Evolutionary conservation across 352 stramenopile genomes (phyloP).

Genomic region (Phytopythium aichiense): DNA sequence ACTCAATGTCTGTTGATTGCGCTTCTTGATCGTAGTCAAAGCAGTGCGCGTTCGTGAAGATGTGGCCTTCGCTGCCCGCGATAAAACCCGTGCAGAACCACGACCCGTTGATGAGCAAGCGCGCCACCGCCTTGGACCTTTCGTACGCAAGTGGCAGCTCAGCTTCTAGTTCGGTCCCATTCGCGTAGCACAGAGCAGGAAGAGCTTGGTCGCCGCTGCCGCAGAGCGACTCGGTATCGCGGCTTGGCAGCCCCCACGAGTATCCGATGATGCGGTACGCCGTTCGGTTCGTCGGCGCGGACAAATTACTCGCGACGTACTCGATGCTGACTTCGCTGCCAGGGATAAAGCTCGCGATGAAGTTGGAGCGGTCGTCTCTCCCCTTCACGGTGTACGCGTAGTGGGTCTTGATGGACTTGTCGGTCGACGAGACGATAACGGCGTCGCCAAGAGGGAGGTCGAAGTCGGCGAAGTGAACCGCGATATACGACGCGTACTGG

Average conservation of each 20-base stretch:
- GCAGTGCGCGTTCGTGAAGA: conserved; percentile 77
- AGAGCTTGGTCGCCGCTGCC: conserved; percentile 41
- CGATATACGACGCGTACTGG: conserved; percentile 47
- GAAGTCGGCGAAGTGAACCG: conserved; percentile 48
- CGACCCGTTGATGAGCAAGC: conserved; percentile 52
- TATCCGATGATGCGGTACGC: conserved; percentile 41
- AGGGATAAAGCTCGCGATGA: conserved; percentile 42
- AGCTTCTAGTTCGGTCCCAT: conserved; percentile 15
- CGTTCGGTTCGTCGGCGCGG: not conserved
- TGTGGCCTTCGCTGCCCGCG: conserved; percentile 45
- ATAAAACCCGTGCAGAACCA: conserved; percentile 65
- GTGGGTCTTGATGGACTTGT: conserved; percentile 14
- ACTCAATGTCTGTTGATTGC: conserved; percentile 48
- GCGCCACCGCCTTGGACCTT: conserved; percentile 36
- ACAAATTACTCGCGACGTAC: conserved; percentile 27
- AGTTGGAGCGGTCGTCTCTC: conserved; percentile 26
- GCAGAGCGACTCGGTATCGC: conserved; percentile 38
- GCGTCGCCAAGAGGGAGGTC: conserved; percentile 46
- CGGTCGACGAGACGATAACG: conserved; percentile 38
- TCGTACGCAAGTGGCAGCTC: conserved; percentile 36
- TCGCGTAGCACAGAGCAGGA: conserved; percentile 47
- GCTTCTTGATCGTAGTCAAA: conserved; percentile 29
- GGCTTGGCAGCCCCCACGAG: conserved; percentile 33
- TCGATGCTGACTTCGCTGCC: conserved; percentile 37
- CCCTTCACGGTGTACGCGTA: conserved; percentile 38